Percentiles rank a stretch among this genome's conserved stretches.
These are phyloP conservation scores for Cardiospermum halicacabum DNA, from an alignment of 345 rosid species.

Conservation along the genomic window DNA sequence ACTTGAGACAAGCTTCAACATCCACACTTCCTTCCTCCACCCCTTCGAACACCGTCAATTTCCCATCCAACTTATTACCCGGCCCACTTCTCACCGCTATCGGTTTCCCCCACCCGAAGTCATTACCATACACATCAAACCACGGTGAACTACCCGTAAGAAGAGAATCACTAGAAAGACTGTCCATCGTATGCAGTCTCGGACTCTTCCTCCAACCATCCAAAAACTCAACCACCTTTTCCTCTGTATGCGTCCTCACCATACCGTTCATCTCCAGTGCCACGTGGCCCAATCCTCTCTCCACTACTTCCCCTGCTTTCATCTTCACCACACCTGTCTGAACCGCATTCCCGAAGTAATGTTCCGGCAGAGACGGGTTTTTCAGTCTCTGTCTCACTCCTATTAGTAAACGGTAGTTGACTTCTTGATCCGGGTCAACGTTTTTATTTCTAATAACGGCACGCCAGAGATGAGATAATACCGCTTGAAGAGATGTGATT, in stretches of 20 bases:
- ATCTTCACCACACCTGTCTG: not conserved
- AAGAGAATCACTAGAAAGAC: not conserved
- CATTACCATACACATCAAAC: constrained; percentile 30
- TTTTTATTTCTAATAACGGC: not conserved
- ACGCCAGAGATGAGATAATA: constrained; percentile 22
- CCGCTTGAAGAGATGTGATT: constrained; percentile 24
- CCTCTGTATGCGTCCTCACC: constrained; percentile 15
- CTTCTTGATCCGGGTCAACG: not conserved
- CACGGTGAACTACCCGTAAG: constrained; percentile 29
- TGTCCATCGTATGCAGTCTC: not conserved
- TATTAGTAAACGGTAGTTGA: not conserved
- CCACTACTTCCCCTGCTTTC: constrained; percentile 16
- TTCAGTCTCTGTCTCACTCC: constrained; percentile 27
- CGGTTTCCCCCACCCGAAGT: constrained; percentile 41
- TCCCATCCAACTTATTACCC: constrained; percentile 15
- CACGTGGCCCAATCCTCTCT: constrained; percentile 14
- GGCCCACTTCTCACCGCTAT: constrained; percentile 23
- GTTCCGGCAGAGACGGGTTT: constrained; percentile 22
- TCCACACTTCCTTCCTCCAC: constrained; percentile 25
- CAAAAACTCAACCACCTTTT: not conserved
- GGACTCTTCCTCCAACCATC: constrained; percentile 19
- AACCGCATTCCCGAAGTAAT: constrained; percentile 33
- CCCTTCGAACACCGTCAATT: constrained; percentile 22
- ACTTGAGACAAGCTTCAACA: not conserved
- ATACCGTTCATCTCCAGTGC: constrained; percentile 23